Evolutionary conservation across 2,329 filamentous ascomycete species (phyloP).

Genomic region (Fusarium sp.): DNA sequence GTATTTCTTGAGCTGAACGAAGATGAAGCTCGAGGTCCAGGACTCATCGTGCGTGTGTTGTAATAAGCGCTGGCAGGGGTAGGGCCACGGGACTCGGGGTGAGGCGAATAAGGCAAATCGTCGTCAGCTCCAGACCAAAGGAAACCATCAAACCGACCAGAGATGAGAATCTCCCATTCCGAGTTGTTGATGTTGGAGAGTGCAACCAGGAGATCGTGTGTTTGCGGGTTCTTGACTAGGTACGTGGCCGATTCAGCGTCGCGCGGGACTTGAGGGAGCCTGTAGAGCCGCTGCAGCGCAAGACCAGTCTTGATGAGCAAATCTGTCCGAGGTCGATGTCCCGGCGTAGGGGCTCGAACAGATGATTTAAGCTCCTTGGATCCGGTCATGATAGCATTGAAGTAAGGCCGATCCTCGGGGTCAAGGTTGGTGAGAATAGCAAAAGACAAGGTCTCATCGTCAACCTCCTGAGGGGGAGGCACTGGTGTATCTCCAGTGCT

Average conservation of each 20-base stretch:
- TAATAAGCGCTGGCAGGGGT: slow-evolving; percentile 63
- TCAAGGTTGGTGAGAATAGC: slow-evolving; percentile 90
- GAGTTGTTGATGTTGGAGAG: slow-evolving; percentile 86
- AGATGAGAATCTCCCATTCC: slow-evolving; percentile 97
- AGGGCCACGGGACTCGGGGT: slow-evolving; percentile 61
- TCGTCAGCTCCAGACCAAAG: slow-evolving; percentile 90
- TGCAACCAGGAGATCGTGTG: slow-evolving; percentile 88
- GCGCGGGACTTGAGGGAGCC: slow-evolving; percentile 75
- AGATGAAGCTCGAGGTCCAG: slow-evolving; percentile 53
- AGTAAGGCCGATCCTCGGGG: slow-evolving; percentile 77
- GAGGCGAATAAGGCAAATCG: slow-evolving; percentile 51
- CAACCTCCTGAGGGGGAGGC: slow-evolving; percentile 85
- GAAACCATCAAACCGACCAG: slow-evolving; percentile 94
- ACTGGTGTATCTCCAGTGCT: slow-evolving; percentile 78
- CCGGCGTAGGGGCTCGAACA: slow-evolving; percentile 73
- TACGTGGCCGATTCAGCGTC: slow-evolving; percentile 89
- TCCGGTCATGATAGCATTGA: slow-evolving; percentile 79
- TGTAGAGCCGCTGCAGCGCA: slow-evolving; percentile 86
- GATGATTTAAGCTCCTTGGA: slow-evolving; percentile 64
- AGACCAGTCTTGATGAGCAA: slow-evolving; percentile 78
- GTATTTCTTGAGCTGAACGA: slow-evolving; percentile 56
- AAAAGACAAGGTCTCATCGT: slow-evolving; percentile 93
- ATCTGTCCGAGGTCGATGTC: slow-evolving; percentile 71
- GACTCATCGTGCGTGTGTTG: slow-evolving; percentile 51
- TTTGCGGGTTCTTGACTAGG: slow-evolving; percentile 80